Evolutionary conservation across 345 rosid genomes (phyloP).

Genomic region (Iberis pinnata): DNA sequence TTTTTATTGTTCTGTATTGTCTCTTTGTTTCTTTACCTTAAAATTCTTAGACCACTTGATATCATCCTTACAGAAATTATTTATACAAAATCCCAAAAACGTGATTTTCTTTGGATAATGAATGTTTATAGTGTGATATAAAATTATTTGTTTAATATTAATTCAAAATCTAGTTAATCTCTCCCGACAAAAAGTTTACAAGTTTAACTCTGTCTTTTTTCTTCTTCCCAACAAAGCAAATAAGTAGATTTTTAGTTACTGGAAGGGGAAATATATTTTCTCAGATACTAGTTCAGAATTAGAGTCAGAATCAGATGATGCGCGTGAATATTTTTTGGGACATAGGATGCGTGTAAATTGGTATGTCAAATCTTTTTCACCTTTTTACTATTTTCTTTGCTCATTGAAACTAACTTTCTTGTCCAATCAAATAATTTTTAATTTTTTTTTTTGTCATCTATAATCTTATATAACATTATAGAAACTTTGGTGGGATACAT

Average conservation of each 20-base stretch:
- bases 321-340: no score
- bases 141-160: background rate
- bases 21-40: conserved; percentile 16
- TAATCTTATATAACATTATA: no score
- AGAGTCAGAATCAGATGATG: conserved; percentile 19
- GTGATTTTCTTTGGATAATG: background rate
- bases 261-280: conserved; percentile 15
- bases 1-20: conserved; percentile 15
- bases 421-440: background rate
- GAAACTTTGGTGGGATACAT: no score
- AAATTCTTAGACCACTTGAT: conserved; percentile 9
- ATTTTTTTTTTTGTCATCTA: no score
- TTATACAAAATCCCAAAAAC: background rate
- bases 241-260: conserved; percentile 26
- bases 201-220: conserved; percentile 24
- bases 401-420: no score
- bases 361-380: background rate
- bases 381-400: background rate
- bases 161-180: conserved; percentile 4
- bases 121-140: background rate
- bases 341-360: conserved; percentile 22
- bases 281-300: background rate
- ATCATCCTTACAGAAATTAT: conserved; percentile 8
- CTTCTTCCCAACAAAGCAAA: conserved; percentile 24
- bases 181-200: conserved; percentile 28